Evolutionary conservation across 352 stramenopile species (phyloP).

Genomic region (Globisporangium cylindrosporum): DNA sequence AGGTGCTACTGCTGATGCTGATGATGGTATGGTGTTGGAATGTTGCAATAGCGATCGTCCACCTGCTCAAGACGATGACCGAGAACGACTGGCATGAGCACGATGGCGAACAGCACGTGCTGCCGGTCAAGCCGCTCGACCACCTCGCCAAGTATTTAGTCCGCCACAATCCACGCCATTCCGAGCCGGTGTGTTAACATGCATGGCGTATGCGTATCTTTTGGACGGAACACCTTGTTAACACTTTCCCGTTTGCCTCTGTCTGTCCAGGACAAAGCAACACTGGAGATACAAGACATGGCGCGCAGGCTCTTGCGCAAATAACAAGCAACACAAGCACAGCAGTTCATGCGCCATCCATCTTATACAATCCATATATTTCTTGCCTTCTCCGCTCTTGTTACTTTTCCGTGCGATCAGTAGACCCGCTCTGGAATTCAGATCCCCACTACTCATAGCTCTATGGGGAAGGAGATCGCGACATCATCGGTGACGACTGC

Average conservation of each 20-base stretch:
- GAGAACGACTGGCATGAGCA: slow-evolving; percentile 36
- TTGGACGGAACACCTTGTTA: not conserved
- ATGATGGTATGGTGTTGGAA: not conserved
- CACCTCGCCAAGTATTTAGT: slow-evolving; percentile 66
- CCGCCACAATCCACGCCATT: slow-evolving; percentile 59
- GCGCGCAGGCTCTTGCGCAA: slow-evolving; percentile 33
- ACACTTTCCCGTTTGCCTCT: not conserved
- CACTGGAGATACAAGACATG: slow-evolving; percentile 33
- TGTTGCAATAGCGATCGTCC: slow-evolving; percentile 33
- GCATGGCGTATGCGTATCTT: not conserved
- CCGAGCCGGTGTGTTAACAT: slow-evolving; percentile 34
- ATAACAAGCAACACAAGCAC: slow-evolving; percentile 16
- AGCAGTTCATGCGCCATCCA: not conserved
- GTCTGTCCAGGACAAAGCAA: slow-evolving; percentile 25
- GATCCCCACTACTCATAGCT: not conserved
- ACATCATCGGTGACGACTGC: slow-evolving; percentile 55
- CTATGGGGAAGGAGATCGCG: slow-evolving; percentile 53
- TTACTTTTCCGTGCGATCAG: not conserved
- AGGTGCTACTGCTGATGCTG: not conserved
- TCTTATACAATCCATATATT: not conserved
- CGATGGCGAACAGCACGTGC: slow-evolving; percentile 33
- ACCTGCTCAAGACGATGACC: slow-evolving; percentile 51
- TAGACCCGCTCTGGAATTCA: not conserved
- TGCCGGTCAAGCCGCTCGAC: slow-evolving; percentile 53
- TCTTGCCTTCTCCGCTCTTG: not conserved